phyloP scores from a whole-genome alignment of 768 basidiomycete genomes.

The Leccinellum albellum region DNA sequence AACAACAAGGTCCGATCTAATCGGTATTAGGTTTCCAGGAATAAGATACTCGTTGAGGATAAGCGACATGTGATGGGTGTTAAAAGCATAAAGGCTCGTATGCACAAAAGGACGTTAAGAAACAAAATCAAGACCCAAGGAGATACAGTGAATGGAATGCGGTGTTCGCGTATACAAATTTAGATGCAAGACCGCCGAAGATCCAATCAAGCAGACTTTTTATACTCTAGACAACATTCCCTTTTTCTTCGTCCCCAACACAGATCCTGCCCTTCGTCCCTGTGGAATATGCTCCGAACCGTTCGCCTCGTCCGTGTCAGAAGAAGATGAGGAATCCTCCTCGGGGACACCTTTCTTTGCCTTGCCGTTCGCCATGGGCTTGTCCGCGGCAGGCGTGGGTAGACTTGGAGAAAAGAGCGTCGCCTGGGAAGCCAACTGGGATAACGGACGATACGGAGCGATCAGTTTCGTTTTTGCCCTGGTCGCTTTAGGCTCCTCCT shows the following conservation, averaged over 20 bases:
- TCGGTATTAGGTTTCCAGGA: background rate
- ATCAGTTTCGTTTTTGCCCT: slow-evolving; percentile 19
- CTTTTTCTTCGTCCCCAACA: slow-evolving; percentile 24
- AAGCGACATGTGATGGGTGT: background rate
- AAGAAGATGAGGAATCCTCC: slow-evolving; percentile 38
- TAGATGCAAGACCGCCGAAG: background rate
- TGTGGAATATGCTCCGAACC: slow-evolving; percentile 56
- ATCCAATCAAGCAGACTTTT: background rate
- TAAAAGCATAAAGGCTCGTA: background rate
- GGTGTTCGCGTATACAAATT: background rate
- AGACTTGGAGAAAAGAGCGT: slow-evolving; percentile 35
- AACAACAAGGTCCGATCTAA: background rate
- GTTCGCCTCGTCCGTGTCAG: slow-evolving; percentile 32
- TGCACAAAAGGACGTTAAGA: background rate
- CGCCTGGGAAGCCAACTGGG: slow-evolving; percentile 44
- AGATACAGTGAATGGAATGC: background rate
- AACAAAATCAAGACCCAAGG: background rate
- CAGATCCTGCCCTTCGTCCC: slow-evolving; percentile 50
- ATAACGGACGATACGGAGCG: slow-evolving; percentile 43
- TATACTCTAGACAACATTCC: slow-evolving; percentile 8
- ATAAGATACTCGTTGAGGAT: background rate
- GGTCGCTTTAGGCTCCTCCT: slow-evolving; percentile 5
- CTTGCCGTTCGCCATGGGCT: slow-evolving; percentile 26
- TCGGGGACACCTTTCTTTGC: slow-evolving; percentile 14
- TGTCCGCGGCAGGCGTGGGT: slow-evolving; percentile 28